Evolutionary conservation across 73 alveolate species (phyloP).

Genomic region (Effrenium voratum): DNA sequence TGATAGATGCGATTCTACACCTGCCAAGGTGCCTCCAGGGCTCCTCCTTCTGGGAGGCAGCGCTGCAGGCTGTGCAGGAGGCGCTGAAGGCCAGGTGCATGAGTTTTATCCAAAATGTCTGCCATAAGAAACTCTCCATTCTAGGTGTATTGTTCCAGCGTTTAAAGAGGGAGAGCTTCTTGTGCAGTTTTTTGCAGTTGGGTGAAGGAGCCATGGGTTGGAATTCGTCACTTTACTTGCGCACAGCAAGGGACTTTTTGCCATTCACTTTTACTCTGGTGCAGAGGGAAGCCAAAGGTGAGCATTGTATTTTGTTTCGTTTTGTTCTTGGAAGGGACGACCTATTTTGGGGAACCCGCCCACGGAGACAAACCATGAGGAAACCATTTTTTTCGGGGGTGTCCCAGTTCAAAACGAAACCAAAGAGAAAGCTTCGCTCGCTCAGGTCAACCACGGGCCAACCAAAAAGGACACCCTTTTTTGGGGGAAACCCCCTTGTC

Average conservation of each 20-base stretch:
- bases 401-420: too few relatives aligned
- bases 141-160: neutral
- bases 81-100: slow-evolving; percentile 62
- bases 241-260: neutral
- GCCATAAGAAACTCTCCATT: neutral
- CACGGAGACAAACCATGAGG: too few relatives aligned
- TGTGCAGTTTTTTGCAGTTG: neutral
- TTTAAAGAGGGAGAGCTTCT: neutral
- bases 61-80: slow-evolving; percentile 25
- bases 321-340: too few relatives aligned
- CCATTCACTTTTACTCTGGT: neutral
- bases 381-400: too few relatives aligned
- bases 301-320: too few relatives aligned
- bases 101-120: too few relatives aligned
- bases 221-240: neutral
- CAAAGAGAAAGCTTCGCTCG: too few relatives aligned
- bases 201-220: neutral
- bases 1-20: neutral
- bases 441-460: too few relatives aligned
- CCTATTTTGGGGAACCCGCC: too few relatives aligned
- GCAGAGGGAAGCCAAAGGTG: neutral
- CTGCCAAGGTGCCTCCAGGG: slow-evolving; percentile 9
- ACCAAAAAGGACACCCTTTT: too few relatives aligned
- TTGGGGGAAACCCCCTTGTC: too few relatives aligned
- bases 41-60: slow-evolving; percentile 44